Evolutionary conservation across 768 basidiomycete genomes (phyloP), one percentile per base, ranked within the genome.

Genomic region (Gautieria morchelliformis): DNA sequence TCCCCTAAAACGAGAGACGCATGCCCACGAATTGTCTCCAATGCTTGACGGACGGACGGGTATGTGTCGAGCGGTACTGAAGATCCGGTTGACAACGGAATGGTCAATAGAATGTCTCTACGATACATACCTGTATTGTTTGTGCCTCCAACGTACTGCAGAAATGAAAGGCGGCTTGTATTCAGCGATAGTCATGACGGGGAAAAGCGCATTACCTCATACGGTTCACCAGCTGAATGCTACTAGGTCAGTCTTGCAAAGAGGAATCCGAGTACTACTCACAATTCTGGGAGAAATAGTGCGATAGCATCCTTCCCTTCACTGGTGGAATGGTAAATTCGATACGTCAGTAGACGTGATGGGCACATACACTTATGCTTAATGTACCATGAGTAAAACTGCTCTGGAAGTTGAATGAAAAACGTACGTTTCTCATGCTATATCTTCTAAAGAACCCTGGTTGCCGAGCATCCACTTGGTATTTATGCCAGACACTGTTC

Each of bases 271-370:
- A 49, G 48, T 49, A 53, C 32, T 19, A 69, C 82, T 65, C 65
- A 88, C 89, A 81, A 58, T 91, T 91, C 61, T 91, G 89, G 14
- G 89, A 90, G 63, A 91, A 91, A 64, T 91, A 91, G 63, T 87
- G 85, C 5, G 89, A 85, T 50, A 91, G 70, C 4, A 90, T 69
- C 4, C 75, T 67, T 7, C 89, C 89, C 42, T 87, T 80, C 63
- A 80, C 88, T 90, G 10, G 10, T 37, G 35, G 35, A 37, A 37
- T 37, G 35, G 35, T 37, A 37, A 37, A 37, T 37, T 37, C 35
- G 3, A 14, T 37, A 14, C 10, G 35, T 9, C 35, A 37, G 8
- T 14, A 10, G 10, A 3, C 35, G 35, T 10, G 35, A n/a, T 0
- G 30, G 12, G 46, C 55, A 50, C 63, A 54, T 71, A 87, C 87